These are phyloP conservation scores for Vanrija sp. DNA, from an alignment of 1,284 basidiomycete species.

Conservation along the genomic window DNA sequence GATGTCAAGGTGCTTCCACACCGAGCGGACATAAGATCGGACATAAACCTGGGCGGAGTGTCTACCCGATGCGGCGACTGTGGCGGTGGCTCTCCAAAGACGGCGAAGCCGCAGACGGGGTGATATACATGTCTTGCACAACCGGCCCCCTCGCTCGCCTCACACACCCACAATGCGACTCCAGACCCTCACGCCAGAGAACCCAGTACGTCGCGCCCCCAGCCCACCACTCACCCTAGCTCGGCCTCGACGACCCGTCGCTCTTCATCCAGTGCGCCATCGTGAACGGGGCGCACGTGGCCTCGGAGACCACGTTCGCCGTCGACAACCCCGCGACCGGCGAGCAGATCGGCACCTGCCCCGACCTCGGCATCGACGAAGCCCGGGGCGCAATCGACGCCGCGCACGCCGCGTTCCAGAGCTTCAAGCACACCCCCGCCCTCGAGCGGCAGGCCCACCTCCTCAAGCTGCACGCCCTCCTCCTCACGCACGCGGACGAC, in stretches of 20 bases:
- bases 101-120: too few relatives aligned
- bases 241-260: slow-evolving; percentile 64
- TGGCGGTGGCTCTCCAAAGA: too few relatives aligned
- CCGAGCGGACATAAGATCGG: too few relatives aligned
- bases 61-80: too few relatives aligned
- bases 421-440: slow-evolving; percentile 72
- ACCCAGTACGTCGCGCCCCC: not conserved
- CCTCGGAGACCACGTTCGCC: slow-evolving; percentile 66
- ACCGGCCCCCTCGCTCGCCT: too few relatives aligned
- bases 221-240: slow-evolving; percentile 15
- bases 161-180: too few relatives aligned
- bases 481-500: slow-evolving; percentile 36
- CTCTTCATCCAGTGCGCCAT: slow-evolving; percentile 70
- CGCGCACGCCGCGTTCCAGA: slow-evolving; percentile 68
- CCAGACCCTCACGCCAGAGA: too few relatives aligned
- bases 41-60: too few relatives aligned
- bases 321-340: slow-evolving; percentile 84
- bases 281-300: slow-evolving; percentile 77
- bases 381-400: slow-evolving; percentile 73
- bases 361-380: slow-evolving; percentile 80
- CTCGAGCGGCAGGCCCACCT: slow-evolving; percentile 32
- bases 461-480: slow-evolving; percentile 29
- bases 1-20: too few relatives aligned
- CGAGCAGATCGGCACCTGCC: slow-evolving; percentile 71
- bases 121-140: too few relatives aligned